Evolutionary conservation across 192 early-diverging fungal genomes (phyloP), one percentile per base, ranked within the genome.

Genomic region (Umbelopsis sp.): DNA sequence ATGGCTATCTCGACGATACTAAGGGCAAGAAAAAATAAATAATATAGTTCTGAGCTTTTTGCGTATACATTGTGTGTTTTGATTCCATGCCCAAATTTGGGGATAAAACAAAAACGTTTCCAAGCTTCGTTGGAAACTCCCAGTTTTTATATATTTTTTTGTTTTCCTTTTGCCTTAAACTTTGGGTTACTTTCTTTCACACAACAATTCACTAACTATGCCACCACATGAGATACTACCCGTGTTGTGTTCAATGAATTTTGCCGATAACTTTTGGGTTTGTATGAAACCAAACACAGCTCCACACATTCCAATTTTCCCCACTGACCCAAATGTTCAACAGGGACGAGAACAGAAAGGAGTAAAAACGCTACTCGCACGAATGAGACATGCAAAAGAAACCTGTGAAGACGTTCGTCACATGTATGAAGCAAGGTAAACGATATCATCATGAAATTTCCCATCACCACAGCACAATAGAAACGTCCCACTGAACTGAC

Each of bases 1-100:
- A 85, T 65, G 92, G 93, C 0, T 91, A 85, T 65, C 54, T 89
- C 21, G 68, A 65, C 12, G 80, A 72, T 26, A 21, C 43, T 22
- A 65, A 75, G 38, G 20, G 7, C 26, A 68, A 45, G 53, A 72
- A 56, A 67, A 65, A 71, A 65, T 70, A 74, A 45, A 71, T 68
- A 70, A 44, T 29, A 66, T 45, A 70, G n/a, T n/a, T n/a, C 47
- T 14, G 71, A 34, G 31, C 26, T 34, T 29, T 17, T 34, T 62
- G 17, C 34, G 17, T 32, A n/a, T n/a, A n/a, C n/a, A n/a, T n/a
- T n/a, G 54, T 59, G 56, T 62, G 56, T 62, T 62, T 62, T 62
- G 56, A 62, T 62, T 62, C 16, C 56, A 62, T 62, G 29, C 56
- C 56, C 56, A 62, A 34, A 62, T 62, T 29, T 62, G 56, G 56